phyloP scores from a whole-genome alignment of 2,329 filamentous ascomycete genomes.

The Diplodia seriata region DNA sequence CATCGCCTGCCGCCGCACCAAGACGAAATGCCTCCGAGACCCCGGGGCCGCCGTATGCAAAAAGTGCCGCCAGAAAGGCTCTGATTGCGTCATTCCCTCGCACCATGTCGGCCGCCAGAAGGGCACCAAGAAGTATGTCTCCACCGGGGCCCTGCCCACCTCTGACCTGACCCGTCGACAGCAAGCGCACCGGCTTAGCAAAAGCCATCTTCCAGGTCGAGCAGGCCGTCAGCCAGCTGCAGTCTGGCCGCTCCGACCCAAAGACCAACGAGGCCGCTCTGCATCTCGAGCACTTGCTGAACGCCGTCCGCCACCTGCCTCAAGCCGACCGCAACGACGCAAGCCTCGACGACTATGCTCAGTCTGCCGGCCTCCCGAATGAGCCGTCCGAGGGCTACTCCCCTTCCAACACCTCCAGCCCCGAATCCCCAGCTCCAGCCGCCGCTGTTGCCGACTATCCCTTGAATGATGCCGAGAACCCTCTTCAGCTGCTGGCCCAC shows the following conservation, averaged over 20 bases:
- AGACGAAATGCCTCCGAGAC: slow-evolving; percentile 70
- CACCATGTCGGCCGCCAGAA: slow-evolving; percentile 77
- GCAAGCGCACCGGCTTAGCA: slow-evolving; percentile 75
- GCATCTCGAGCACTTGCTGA: slow-evolving; percentile 18
- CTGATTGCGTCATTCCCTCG: slow-evolving; percentile 69
- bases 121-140: slow-evolving; percentile 74
- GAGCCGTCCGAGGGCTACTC: slow-evolving; percentile 12
- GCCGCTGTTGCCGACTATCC: slow-evolving; percentile 51
- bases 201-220: slow-evolving; percentile 78
- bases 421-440: slow-evolving; percentile 34
- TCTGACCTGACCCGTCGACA: slow-evolving; percentile 42
- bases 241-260: slow-evolving; percentile 23
- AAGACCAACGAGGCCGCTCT: slow-evolving; percentile 16
- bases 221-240: slow-evolving; percentile 58
- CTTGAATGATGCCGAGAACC: slow-evolving; percentile 77
- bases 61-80: slow-evolving; percentile 64
- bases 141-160: neutral
- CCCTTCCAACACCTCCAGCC: slow-evolving; percentile 3
- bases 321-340: slow-evolving; percentile 42
- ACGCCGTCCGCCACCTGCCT: slow-evolving; percentile 49
- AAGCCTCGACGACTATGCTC: slow-evolving; percentile 35
- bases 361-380: slow-evolving; percentile 33
- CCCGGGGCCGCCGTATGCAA: slow-evolving; percentile 63
- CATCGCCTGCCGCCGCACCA: slow-evolving; percentile 69
- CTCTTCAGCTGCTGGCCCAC: slow-evolving; percentile 73